phyloP scores from a whole-genome alignment of 176 grass and related monocot species.

The Puya raimondii region DNA sequence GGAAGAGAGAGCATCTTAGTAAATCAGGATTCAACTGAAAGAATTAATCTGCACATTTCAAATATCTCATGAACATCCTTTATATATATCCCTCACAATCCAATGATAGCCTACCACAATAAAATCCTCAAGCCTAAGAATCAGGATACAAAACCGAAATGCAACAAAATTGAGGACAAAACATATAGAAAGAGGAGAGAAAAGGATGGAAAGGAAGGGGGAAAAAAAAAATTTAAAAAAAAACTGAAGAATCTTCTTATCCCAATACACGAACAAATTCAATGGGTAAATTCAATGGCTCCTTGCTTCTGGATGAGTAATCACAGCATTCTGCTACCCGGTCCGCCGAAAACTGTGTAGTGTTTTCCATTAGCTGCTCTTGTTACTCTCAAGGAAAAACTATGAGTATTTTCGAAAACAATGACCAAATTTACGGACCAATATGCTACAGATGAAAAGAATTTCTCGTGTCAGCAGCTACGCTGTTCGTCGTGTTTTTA shows the following conservation, averaged over 20 bases:
- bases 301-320: not conserved
- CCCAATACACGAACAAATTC: too few relatives aligned
- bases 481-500: not conserved
- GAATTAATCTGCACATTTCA: conserved; percentile 4
- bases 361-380: not conserved
- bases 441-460: not conserved
- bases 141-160: not conserved
- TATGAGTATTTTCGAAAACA: not conserved
- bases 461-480: not conserved
- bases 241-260: too few relatives aligned
- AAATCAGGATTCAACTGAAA: not conserved
- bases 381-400: not conserved
- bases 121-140: not conserved
- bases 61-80: conserved; percentile 6
- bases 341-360: not conserved
- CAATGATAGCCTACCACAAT: not conserved
- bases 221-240: too few relatives aligned
- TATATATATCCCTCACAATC: conserved; percentile 1
- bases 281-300: not conserved
- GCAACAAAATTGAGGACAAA: not conserved
- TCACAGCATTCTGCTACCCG: not conserved
- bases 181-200: not conserved
- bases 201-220: not conserved
- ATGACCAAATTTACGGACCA: too few relatives aligned
- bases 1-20: not conserved